These are phyloP conservation scores for Helotiales sp. DNA, from an alignment of 2,329 filamentous ascomycete species.

Conservation along the genomic window DNA sequence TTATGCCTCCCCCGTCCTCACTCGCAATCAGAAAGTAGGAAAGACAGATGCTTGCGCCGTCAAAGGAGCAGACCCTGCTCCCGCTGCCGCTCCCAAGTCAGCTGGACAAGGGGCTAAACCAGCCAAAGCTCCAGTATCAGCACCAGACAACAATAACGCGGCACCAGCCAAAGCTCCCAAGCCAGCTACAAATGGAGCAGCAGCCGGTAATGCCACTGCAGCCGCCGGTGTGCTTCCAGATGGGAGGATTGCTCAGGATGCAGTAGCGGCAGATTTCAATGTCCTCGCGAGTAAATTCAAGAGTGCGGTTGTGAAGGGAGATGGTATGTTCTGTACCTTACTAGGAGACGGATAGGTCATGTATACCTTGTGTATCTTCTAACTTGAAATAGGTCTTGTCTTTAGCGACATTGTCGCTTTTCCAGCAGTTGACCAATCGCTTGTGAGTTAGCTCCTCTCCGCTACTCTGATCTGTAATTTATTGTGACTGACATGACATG, in stretches of 20 bases:
- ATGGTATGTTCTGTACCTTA: constrained; percentile 20
- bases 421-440: neutral
- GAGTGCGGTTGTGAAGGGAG: constrained; percentile 38
- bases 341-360: neutral
- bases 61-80: neutral
- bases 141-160: neutral
- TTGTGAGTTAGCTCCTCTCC: neutral
- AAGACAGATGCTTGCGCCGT: neutral
- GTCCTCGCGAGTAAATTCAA: constrained; percentile 35
- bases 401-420: constrained; percentile 16
- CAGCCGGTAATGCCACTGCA: neutral
- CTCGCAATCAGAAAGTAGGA: neutral
- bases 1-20: neutral
- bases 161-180: neutral
- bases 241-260: constrained; percentile 25
- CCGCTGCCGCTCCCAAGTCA: neutral
- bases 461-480: too few species aligned
- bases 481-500: too few species aligned
- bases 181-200: neutral
- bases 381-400: neutral
- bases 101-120: too few species aligned
- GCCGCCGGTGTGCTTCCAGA: neutral
- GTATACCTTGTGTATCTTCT: neutral
- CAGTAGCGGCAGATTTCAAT: constrained; percentile 32
- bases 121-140: neutral